Conservation (phyloP, 225 moss, liverwort and hornwort genomes). For the Marchantia polymorpha region DNA sequence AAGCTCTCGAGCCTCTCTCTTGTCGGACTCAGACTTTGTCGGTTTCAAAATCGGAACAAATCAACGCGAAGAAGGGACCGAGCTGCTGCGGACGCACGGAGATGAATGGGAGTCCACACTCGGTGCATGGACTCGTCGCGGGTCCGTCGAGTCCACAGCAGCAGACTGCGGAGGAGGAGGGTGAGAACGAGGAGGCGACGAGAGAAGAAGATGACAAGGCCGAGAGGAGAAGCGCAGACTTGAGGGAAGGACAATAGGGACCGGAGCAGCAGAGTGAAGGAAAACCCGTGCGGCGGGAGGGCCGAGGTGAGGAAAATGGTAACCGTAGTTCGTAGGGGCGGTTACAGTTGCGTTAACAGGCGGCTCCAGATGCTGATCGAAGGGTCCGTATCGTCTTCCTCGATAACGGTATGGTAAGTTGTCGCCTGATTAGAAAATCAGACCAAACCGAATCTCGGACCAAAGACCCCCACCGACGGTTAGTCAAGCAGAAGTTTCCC, state of each 20-base stretch:
- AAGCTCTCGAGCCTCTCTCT: background rate
- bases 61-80: background rate
- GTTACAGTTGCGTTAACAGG: background rate
- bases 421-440: background rate
- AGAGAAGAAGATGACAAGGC: background rate
- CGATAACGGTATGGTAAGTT: slow-evolving; percentile 17
- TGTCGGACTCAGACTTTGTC: background rate
- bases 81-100: background rate
- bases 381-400: background rate
- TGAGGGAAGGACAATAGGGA: background rate
- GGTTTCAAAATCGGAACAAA: background rate
- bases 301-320: background rate
- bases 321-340: slow-evolving; percentile 1
- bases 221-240: background rate
- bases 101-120: too few species aligned
- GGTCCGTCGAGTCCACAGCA: background rate
- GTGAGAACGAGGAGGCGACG: too few species aligned
- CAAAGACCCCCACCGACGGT: too few species aligned
- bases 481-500: too few species aligned
- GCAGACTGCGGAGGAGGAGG: background rate
- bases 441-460: too few species aligned
- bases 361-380: background rate
- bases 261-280: background rate
- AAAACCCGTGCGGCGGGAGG: background rate
- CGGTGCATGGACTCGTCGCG: background rate